These are phyloP conservation scores for Hemerocallis citrina DNA, from an alignment of 106 monocot species.

Conservation along the genomic window DNA sequence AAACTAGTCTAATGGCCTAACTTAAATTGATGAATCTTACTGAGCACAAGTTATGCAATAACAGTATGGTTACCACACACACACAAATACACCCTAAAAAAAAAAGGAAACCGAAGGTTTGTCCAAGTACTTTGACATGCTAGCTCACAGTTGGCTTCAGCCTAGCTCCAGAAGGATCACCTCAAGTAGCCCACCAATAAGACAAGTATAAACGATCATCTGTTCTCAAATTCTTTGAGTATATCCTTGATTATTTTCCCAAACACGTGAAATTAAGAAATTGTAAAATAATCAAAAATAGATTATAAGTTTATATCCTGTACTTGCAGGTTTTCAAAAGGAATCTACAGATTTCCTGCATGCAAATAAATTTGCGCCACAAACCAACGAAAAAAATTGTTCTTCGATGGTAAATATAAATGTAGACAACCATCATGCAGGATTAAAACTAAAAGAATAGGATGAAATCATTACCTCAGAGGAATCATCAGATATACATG, in stretches of 20 bases:
- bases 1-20: no score
- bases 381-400: background rate
- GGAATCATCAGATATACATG: constrained; percentile 56
- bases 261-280: background rate
- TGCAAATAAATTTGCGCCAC: background rate
- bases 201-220: no score
- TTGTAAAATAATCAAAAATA: background rate
- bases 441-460: background rate
- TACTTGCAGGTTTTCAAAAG: background rate
- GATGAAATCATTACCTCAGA: constrained; percentile 40
- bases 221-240: background rate
- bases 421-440: background rate
- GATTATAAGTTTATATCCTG: no score
- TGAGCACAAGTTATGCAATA: no score
- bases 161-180: no score
- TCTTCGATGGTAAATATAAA: background rate
- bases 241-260: background rate
- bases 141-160: no score
- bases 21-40: no score
- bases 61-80: no score
- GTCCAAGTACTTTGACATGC: no score
- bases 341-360: background rate
- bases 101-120: no score
- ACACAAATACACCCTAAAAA: no score
- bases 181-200: no score